Evolutionary conservation across 2,329 filamentous ascomycete genomes (phyloP).

Genomic region (Alternaria rosae): DNA sequence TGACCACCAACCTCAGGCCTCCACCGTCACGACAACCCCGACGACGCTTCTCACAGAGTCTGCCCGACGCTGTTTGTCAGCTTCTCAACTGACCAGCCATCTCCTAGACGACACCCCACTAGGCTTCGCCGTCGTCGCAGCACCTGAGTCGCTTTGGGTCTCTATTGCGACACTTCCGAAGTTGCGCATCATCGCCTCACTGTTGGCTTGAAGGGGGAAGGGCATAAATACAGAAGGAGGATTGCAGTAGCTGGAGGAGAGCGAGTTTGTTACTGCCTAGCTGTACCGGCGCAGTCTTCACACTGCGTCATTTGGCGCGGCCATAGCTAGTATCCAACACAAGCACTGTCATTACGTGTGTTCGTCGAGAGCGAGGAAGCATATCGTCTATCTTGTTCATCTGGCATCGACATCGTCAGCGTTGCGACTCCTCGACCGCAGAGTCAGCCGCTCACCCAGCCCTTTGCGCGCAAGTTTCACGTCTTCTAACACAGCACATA

Average conservation of each 20-base stretch:
- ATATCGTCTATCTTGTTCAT: slow-evolving; percentile 48
- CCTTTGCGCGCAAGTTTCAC: slow-evolving; percentile 26
- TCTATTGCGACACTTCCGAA: slow-evolving; percentile 18
- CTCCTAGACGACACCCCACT: slow-evolving; percentile 3
- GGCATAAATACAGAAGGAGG: slow-evolving; percentile 35
- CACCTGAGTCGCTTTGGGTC: slow-evolving; percentile 1
- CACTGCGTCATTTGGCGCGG: slow-evolving; percentile 43
- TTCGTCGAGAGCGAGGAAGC: slow-evolving; percentile 51
- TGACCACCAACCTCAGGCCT: slow-evolving; percentile 11
- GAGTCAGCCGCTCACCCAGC: slow-evolving; percentile 31
- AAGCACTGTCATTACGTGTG: slow-evolving; percentile 52
- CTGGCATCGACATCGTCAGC: slow-evolving; percentile 39
- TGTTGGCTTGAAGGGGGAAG: slow-evolving; percentile 42
- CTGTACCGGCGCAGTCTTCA: slow-evolving; percentile 41
- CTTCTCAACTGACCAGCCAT: not conserved
- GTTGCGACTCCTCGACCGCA: slow-evolving; percentile 34
- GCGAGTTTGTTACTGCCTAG: slow-evolving; percentile 44
- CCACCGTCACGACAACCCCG: not conserved
- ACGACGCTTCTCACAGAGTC: not conserved
- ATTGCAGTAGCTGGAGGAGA: slow-evolving; percentile 44
- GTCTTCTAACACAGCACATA: slow-evolving; percentile 15
- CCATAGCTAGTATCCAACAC: slow-evolving; percentile 60
- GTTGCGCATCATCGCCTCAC: slow-evolving; percentile 27
- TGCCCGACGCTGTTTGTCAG: not conserved
- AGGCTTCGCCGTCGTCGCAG: slow-evolving; percentile 1